Conservation (phyloP, 2,329 filamentous ascomycete species). For the Penicillium sp. region DNA sequence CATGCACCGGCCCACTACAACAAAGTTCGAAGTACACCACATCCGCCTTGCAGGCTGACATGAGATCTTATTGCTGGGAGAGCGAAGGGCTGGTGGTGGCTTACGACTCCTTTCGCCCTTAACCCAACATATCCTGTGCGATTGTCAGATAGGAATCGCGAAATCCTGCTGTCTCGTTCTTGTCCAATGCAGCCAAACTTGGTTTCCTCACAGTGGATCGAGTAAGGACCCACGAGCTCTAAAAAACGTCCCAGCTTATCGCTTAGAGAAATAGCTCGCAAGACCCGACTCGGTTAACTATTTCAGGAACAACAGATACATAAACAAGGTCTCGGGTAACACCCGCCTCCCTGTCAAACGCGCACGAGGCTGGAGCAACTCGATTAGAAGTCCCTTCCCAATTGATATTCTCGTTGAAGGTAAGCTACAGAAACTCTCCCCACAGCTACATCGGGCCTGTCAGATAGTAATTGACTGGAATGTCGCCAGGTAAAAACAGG, state of each 20-base stretch:
- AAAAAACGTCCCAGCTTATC: background rate
- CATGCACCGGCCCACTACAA: background rate
- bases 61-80: background rate
- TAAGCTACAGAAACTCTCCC: background rate
- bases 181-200: background rate
- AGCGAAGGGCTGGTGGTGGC: background rate
- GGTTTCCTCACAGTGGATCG: background rate
- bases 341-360: constrained; percentile 2
- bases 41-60: constrained; percentile 2
- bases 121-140: background rate
- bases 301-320: background rate
- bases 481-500: background rate
- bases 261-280: background rate
- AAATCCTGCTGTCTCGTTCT: background rate
- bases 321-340: background rate
- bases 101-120: background rate
- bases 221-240: background rate
- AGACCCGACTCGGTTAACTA: background rate
- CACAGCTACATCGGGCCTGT: background rate
- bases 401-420: background rate
- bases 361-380: background rate
- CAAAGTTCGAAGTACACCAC: background rate
- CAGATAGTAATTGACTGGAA: background rate
- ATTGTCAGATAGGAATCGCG: background rate
- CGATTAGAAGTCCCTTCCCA: background rate